Conservation (phyloP, 1,139 yeast genomes). For the Geotrichum klebahnii region DNA sequence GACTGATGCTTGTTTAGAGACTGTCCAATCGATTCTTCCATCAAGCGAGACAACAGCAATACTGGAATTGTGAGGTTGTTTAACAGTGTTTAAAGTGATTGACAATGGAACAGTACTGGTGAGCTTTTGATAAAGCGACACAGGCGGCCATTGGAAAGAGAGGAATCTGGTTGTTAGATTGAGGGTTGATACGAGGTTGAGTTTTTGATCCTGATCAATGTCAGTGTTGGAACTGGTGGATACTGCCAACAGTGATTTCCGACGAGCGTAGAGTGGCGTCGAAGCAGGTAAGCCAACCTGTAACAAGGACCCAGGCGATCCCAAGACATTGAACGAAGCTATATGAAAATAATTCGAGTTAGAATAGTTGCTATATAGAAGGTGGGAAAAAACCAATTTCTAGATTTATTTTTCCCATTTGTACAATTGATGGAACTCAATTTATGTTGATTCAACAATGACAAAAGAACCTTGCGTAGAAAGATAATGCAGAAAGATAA, state of each 20-base stretch:
- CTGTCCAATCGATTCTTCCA: conserved; percentile 40
- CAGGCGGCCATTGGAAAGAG: conserved; percentile 7
- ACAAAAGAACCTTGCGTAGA: conserved; percentile 6
- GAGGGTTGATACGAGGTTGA: conserved; percentile 16
- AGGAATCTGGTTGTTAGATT: conserved; percentile 6
- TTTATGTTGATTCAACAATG: conserved; percentile 9
- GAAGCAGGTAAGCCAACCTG: conserved; percentile 50
- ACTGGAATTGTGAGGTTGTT: conserved; percentile 25
- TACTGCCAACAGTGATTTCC: conserved; percentile 46
- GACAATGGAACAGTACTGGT: conserved; percentile 16
- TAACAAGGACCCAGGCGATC: conserved; percentile 45
- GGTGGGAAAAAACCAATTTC: no score
- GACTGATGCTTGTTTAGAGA: conserved; percentile 28
- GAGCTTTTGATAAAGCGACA: conserved; percentile 18
- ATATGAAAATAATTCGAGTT: not conserved
- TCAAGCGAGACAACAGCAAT: conserved; percentile 40
- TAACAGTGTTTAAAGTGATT: conserved; percentile 22
- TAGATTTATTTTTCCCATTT: no score
- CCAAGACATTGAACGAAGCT: conserved; percentile 41
- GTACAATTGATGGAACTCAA: no score
- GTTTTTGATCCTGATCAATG: conserved; percentile 12
- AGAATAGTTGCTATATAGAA: no score
- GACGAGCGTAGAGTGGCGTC: conserved; percentile 45
- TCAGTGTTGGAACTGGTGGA: conserved; percentile 39
- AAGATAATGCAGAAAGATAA: conserved; percentile 14